Evolutionary conservation across 352 stramenopile species (phyloP).

Genomic region (Pythium aristosporum): DNA sequence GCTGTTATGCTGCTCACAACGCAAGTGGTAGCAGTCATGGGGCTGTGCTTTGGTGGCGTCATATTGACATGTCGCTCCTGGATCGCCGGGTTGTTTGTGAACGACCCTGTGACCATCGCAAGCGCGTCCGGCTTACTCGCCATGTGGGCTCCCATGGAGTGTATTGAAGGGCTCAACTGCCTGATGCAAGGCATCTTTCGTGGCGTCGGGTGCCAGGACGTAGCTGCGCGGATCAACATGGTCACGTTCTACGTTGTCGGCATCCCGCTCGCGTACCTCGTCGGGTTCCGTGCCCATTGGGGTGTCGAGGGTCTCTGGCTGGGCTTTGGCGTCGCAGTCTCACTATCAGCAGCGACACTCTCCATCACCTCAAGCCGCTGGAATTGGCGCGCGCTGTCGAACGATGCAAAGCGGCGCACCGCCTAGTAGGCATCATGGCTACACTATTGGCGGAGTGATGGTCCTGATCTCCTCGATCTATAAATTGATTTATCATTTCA

Average conservation of each 20-base stretch:
- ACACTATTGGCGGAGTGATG: slow-evolving; percentile 1
- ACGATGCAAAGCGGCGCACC: slow-evolving; percentile 32
- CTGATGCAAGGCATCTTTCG: slow-evolving; percentile 74
- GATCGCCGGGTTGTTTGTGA: slow-evolving; percentile 47
- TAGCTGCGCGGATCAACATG: slow-evolving; percentile 59
- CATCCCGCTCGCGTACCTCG: slow-evolving; percentile 58
- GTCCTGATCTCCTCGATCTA: neutral
- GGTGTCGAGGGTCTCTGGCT: slow-evolving; percentile 76
- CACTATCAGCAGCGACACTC: slow-evolving; percentile 29
- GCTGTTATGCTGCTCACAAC: slow-evolving; percentile 47
- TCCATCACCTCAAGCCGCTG: slow-evolving; percentile 31
- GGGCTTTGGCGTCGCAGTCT: slow-evolving; percentile 62
- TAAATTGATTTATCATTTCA: neutral
- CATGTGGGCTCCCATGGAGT: slow-evolving; percentile 55
- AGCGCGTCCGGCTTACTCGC: slow-evolving; percentile 47
- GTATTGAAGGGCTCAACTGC: slow-evolving; percentile 71
- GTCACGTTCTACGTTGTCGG: slow-evolving; percentile 75
- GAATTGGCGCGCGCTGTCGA: slow-evolving; percentile 38
- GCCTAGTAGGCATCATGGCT: slow-evolving; percentile 13
- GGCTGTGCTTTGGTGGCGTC: slow-evolving; percentile 32
- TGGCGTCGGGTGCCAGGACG: slow-evolving; percentile 59
- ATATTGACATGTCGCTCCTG: slow-evolving; percentile 39
- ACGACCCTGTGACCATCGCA: slow-evolving; percentile 37
- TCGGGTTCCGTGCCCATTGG: slow-evolving; percentile 46
- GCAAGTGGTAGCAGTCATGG: slow-evolving; percentile 31